Base-by-base conservation (phyloP, 2,329 filamentous ascomycete species). In the Penicillium sp. region DNA sequence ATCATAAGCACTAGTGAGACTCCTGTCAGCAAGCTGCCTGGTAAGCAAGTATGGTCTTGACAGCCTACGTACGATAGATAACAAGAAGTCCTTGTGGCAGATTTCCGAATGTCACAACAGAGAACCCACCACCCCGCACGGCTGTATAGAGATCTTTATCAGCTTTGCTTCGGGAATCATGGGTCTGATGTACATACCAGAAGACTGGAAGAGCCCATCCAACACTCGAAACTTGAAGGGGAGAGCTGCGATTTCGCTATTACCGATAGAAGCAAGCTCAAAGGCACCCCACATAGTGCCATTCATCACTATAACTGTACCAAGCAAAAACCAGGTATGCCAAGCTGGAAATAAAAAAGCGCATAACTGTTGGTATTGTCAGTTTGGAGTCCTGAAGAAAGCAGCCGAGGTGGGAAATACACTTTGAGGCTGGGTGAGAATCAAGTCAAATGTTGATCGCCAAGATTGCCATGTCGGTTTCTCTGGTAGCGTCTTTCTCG, bases 261-360 rank as follows among this genome's bases (percentile, higher is more conserved):
- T 88, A 1, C 83, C 82, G 37, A 89, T 79, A 52, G 89, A 87
- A 4, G 90, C 76, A 6, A 89, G 73, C 71, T 89, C 86, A 61
- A 90, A 90, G 0, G 82, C 82, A 0, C 83, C 78, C 87, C 87
- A 90, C 64, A 89, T 86, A n/a, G 85, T 81, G 0, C 82, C 79
- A 59, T 89, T 89, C 16, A 89, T 81, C 6, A 82, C 64, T 3
- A 87, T 66, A 5, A 89, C 78, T 61, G 87, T 85, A 51, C 82
- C 83, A 7, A 89, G 71, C 0, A 90, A 78, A 78, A 86, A 89
- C 83, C 86, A 89, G 0, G 87, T 90, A 50, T 85, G 83, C 0
- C 81, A 78, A 3, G 81, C 78, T 0, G 87, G 86, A 63, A 90
- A 90, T 1, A 91, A 75, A 22, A 72, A 71, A 3, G 70, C 69